Evolutionary conservation across 352 stramenopile species (phyloP).

Genomic region (Thraustochytrium sp.): DNA sequence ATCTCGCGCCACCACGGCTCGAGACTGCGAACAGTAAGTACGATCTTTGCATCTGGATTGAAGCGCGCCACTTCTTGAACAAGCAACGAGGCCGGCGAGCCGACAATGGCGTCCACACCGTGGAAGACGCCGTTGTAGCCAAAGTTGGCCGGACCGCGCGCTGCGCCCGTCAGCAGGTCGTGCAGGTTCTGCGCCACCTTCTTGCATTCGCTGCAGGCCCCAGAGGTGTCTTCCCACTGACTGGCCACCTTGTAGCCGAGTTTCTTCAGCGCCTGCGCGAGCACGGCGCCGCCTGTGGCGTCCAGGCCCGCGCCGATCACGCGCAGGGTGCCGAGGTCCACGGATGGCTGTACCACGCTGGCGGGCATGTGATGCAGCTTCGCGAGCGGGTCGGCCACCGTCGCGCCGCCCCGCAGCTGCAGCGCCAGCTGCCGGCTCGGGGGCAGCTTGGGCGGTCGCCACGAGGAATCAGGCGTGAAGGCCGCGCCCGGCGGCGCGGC

Average conservation of each 20-base stretch:
- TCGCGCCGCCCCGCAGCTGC: neutral
- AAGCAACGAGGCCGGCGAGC: constrained; percentile 5
- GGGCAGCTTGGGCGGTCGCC: neutral
- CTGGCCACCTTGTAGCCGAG: constrained; percentile 7
- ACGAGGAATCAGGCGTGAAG: neutral
- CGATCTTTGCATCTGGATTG: constrained; percentile 22
- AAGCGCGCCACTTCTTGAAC: neutral
- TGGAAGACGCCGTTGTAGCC: constrained; percentile 29
- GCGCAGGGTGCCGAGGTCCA: neutral
- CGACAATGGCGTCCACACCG: constrained; percentile 17
- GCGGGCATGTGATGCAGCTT: neutral
- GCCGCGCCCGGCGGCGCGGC: neutral
- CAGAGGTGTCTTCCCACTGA: neutral
- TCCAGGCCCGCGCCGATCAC: constrained; percentile 14
- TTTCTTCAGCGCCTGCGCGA: constrained; percentile 12
- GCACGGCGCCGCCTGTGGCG: neutral
- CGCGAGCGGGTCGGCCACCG: neutral
- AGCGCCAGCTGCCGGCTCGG: neutral
- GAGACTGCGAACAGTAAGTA: constrained; percentile 16
- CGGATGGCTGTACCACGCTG: neutral
- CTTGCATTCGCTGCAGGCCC: neutral
- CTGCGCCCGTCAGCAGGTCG: neutral
- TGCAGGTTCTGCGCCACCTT: constrained; percentile 11
- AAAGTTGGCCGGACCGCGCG: neutral
- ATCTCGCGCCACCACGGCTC: constrained; percentile 16